Percentiles rank a stretch among this genome's conserved stretches.
Conservation (phyloP, 441 rosid genomes). For the Corymbia calophylla region DNA sequence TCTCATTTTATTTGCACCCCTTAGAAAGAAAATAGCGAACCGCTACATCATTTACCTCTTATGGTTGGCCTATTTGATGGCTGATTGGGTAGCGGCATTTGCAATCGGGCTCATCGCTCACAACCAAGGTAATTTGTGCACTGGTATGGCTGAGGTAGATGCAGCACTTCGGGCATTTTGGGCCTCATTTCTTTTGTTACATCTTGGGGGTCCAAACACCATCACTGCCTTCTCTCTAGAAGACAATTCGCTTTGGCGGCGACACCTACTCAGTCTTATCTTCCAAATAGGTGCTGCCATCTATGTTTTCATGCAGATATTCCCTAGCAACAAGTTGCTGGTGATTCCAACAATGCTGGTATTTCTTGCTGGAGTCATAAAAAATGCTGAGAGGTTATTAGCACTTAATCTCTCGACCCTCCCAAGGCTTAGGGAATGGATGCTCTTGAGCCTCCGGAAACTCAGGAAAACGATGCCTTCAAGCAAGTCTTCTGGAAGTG, state of each 20-base stretch:
- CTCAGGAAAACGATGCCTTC: rapidly evolving
- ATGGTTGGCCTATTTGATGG: neutral
- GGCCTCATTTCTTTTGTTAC: neutral
- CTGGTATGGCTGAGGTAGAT: neutral
- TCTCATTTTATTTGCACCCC: neutral
- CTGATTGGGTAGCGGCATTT: neutral
- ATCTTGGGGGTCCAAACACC: neutral
- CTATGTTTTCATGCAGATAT: rapidly evolving
- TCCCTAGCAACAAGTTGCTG: neutral
- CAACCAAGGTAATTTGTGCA: neutral
- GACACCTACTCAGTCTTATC: rapidly evolving
- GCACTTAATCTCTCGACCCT: rapidly evolving
- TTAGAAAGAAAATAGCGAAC: rapidly evolving
- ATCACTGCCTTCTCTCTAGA: neutral
- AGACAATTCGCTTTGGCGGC: neutral
- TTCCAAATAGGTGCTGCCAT: rapidly evolving
- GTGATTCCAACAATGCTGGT: neutral
- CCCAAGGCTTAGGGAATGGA: rapidly evolving
- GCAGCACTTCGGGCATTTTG: neutral
- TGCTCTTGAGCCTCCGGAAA: neutral
- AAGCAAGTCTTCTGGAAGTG: rapidly evolving
- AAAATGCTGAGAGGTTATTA: rapidly evolving
- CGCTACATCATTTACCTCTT: neutral
- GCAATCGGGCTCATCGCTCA: neutral
- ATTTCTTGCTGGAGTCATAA: neutral